Percentiles rank a stretch among this genome's conserved stretches.
phyloP scores from a whole-genome alignment of 73 alveolate genomes.

The Paramecium primaurelia region DNA sequence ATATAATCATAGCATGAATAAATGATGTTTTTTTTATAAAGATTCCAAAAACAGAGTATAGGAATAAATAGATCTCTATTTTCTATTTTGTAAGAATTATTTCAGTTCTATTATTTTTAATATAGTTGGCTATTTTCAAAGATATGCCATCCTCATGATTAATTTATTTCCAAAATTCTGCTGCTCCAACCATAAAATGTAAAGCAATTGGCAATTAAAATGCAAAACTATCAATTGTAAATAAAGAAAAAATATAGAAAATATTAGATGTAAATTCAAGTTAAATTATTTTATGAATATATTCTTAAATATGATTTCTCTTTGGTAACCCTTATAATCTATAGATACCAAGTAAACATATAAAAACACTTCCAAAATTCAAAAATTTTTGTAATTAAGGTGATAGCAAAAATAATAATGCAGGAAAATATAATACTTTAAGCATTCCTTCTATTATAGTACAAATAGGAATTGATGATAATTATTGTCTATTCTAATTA shows the following conservation, averaged over 20 bases:
- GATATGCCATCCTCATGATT: background rate
- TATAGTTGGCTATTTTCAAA: background rate
- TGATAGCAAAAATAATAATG: background rate
- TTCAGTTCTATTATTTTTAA: background rate
- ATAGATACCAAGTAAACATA: background rate
- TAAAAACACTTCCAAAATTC: background rate
- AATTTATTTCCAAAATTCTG: constrained; percentile 1
- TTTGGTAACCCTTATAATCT: background rate
- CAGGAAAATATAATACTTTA: constrained; percentile 20
- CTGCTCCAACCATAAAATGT: constrained; percentile 16
- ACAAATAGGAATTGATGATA: background rate
- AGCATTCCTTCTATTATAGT: background rate
- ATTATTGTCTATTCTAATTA: background rate
- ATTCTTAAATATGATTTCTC: background rate
- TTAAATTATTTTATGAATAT: background rate
- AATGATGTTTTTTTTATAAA: background rate
- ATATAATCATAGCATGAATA: background rate
- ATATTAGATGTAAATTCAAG: constrained; percentile 21
- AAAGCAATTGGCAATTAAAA: constrained; percentile 17
- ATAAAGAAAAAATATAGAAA: background rate
- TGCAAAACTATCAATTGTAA: background rate
- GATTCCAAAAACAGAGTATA: background rate
- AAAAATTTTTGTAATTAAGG: background rate
- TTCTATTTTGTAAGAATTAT: background rate
- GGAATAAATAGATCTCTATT: background rate